Evolutionary conservation across 768 basidiomycete species (phyloP), one percentile per base, ranked within the genome.

Genomic region (Mycena rebaudengoi): DNA sequence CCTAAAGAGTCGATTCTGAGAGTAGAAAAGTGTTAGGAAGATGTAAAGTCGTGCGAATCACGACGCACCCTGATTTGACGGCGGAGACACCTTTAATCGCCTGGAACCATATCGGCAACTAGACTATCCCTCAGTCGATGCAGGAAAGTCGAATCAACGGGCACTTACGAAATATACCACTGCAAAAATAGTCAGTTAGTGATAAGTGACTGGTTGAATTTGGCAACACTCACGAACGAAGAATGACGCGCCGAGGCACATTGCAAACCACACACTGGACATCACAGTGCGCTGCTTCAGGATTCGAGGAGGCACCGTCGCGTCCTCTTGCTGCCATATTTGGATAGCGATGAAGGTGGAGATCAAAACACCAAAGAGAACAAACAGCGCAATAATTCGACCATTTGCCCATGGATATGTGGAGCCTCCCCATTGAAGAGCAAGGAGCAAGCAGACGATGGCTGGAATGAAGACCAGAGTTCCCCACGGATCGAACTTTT

Each of bases 351-450:
- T 51, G 28, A 58, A 58, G 14, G n/a, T 25, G 12, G 29, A 14
- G 29, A 32, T 46, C 11, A 58, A n/a, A 23, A 49, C 56, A 21
- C 26, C 56, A 23, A 58, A 58, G 7, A 21, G 14, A 7, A 53
- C 13, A 23, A 46, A 32, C 14, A 68, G 61, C 20, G 56, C 52
- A 26, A 70, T 61, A 62, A 80, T 80, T 6, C 70, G 65, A 5
- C 68, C 71, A 57, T 76, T 74, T 48, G 60, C 64, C 82, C 82
- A 84, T 1, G 77, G 70, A 64, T 79, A 78, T 20, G 70, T 66
- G 65, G 77, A 76, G 1, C 82, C 82, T 16, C 81, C 82, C 77
- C 78, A 80, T 54, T 80, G 76, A 3, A 83, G 69, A 6, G 81
- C 75, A 8, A 82, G 70, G 28, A 82, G 72, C 14, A 82, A 71